A percentile compares a stretch with the other conserved stretches of the same genome.
Evolutionary conservation across 2,329 filamentous ascomycete genomes (phyloP).

Genomic region (Fusarium pseudoanthophilum): DNA sequence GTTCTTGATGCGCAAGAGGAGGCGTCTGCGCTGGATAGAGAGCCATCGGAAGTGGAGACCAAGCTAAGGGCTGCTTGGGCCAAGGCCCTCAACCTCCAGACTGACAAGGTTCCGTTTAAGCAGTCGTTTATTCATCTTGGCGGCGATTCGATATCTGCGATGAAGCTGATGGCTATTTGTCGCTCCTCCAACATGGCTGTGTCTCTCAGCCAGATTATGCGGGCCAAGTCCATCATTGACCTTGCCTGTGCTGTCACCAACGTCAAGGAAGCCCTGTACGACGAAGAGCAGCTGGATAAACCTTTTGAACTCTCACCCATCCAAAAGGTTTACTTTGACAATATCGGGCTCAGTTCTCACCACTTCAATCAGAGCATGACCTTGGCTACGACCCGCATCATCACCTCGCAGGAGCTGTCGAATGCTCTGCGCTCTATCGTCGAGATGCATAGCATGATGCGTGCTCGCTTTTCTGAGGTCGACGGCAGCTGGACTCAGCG

Average conservation of each 20-base stretch:
- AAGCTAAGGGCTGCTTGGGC: slow-evolving; percentile 28
- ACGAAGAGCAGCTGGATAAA: slow-evolving; percentile 2
- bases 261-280: not conserved
- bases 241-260: slow-evolving; percentile 22
- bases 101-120: slow-evolving; percentile 20
- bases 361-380: slow-evolving; percentile 39
- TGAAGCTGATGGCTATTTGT: slow-evolving; percentile 36
- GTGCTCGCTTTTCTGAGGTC: slow-evolving; percentile 11
- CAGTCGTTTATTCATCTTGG: slow-evolving; percentile 33
- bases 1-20: slow-evolving; percentile 17
- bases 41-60: slow-evolving; percentile 3
- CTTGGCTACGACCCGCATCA: not conserved
- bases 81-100: slow-evolving; percentile 10
- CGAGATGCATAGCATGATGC: slow-evolving; percentile 32
- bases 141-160: slow-evolving; percentile 37
- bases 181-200: slow-evolving; percentile 27
- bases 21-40: slow-evolving; percentile 13
- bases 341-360: not conserved
- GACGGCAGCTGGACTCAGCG: slow-evolving; percentile 16
- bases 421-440: slow-evolving; percentile 11
- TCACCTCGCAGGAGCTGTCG: not conserved
- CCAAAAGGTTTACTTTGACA: slow-evolving; percentile 28
- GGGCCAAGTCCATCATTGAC: slow-evolving; percentile 35
- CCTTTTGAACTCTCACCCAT: slow-evolving; percentile 17
- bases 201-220: slow-evolving; percentile 35